These are phyloP conservation scores for Potentilla sterilis DNA, from an alignment of 306 rosid genomes.

Conservation along the genomic window DNA sequence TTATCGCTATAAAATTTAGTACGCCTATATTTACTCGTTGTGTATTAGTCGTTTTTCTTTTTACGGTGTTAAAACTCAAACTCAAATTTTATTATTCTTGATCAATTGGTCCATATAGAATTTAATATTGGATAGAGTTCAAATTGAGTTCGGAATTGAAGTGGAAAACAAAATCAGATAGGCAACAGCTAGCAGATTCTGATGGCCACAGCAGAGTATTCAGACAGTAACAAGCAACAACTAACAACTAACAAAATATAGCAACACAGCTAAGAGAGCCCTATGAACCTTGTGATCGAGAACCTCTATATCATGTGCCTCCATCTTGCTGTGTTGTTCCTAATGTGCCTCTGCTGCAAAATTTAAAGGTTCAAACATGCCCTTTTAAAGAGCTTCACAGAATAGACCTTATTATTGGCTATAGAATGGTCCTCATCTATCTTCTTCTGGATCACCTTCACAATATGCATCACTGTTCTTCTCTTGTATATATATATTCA, in stretches of 20 bases:
- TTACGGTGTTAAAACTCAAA: background rate
- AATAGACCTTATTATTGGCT: background rate
- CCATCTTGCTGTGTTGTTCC: background rate
- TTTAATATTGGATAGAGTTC: background rate
- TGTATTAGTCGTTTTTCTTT: background rate
- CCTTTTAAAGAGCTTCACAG: background rate
- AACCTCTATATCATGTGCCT: background rate
- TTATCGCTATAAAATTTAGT: background rate
- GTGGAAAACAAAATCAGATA: background rate
- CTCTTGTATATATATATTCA: background rate
- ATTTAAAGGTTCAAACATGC: background rate
- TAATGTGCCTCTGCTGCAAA: background rate
- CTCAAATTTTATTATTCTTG: background rate
- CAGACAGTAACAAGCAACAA: background rate
- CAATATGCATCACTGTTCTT: background rate
- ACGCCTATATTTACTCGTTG: background rate
- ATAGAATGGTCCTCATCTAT: background rate
- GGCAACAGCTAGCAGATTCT: background rate
- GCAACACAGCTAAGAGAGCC: background rate
- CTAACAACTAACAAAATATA: constrained; percentile 6
- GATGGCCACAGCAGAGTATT: background rate
- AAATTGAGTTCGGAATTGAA: background rate
- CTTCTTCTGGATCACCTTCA: background rate
- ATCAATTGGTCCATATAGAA: background rate
- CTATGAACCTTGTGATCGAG: background rate